A percentile compares a stretch with the other conserved stretches of the same genome.
These are phyloP conservation scores for Castanea mollissima DNA, from an alignment of 306 rosid species.

Conservation along the genomic window DNA sequence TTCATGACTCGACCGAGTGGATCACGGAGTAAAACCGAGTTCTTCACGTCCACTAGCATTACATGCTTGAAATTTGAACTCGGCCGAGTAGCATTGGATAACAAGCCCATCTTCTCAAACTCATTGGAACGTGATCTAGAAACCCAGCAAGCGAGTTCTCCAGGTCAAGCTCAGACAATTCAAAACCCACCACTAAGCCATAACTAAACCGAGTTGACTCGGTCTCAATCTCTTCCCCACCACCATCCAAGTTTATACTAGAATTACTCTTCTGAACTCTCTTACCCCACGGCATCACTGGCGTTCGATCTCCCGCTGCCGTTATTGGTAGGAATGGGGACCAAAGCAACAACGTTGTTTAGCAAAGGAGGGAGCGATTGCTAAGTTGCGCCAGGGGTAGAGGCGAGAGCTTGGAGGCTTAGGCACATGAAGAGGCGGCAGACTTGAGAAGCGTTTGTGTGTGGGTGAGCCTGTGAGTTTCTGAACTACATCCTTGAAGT, in stretches of 20 bases:
- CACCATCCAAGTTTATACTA: slow-evolving; percentile 15
- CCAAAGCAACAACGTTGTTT: too few species aligned
- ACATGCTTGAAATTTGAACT: slow-evolving; percentile 61
- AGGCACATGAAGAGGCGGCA: too few species aligned
- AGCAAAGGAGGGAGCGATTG: too few species aligned
- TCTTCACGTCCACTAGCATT: slow-evolving; percentile 61
- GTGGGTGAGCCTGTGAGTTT: too few species aligned
- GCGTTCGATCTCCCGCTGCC: too few species aligned
- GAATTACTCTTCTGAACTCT: slow-evolving; percentile 6
- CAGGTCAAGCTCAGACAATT: slow-evolving; percentile 71
- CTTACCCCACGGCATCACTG: slow-evolving; percentile 51
- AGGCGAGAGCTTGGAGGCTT: too few species aligned
- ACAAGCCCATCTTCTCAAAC: slow-evolving; percentile 81
- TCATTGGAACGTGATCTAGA: slow-evolving; percentile 51
- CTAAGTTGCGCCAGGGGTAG: too few species aligned
- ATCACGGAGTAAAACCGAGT: slow-evolving; percentile 42
- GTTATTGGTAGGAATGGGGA: too few species aligned
- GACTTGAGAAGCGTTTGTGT: too few species aligned
- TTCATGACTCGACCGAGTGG: slow-evolving; percentile 53
- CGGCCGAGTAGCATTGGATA: slow-evolving; percentile 88
- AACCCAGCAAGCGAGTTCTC: slow-evolving; percentile 90
- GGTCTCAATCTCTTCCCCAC: neutral
- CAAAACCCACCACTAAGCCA: slow-evolving; percentile 82
- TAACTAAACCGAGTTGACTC: slow-evolving; percentile 42
- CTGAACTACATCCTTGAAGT: too few species aligned